Conservation (phyloP, 129 eudicot species). For the Erigeron canadensis region DNA sequence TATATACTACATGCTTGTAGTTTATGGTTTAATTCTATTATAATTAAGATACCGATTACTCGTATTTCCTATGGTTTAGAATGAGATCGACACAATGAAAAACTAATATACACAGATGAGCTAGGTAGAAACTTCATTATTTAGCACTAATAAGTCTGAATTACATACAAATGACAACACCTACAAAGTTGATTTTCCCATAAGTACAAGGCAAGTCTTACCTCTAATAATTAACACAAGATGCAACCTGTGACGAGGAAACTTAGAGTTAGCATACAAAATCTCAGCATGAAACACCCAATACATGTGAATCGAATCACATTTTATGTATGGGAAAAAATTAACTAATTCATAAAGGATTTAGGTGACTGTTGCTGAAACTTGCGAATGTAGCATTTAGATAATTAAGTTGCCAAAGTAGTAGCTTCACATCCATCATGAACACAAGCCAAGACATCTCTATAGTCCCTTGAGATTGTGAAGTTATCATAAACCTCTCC, state of each 20-base stretch:
- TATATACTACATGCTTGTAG: no score
- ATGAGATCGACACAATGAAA: no score
- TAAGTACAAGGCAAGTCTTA: background rate
- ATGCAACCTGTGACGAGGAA: background rate
- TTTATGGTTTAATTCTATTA: no score
- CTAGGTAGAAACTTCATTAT: no score
- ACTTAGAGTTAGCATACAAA: background rate
- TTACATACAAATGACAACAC: background rate
- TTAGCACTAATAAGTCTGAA: background rate
- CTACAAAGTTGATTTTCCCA: background rate
- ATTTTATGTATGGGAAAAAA: background rate
- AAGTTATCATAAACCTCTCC: slow-evolving; percentile 76
- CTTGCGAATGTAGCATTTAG: background rate
- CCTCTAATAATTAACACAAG: background rate
- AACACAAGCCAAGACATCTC: slow-evolving; percentile 82
- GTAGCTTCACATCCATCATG: slow-evolving; percentile 76
- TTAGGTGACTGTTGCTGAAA: background rate
- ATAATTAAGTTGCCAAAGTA: slow-evolving; percentile 42
- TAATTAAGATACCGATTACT: no score
- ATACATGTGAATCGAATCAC: background rate
- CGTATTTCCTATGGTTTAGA: no score
- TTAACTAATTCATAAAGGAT: background rate
- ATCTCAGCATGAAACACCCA: background rate
- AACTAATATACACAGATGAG: no score
- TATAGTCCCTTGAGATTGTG: slow-evolving; percentile 84